Conservation (phyloP, 2,329 filamentous ascomycete species). For the Phialemoniopsis sp. region DNA sequence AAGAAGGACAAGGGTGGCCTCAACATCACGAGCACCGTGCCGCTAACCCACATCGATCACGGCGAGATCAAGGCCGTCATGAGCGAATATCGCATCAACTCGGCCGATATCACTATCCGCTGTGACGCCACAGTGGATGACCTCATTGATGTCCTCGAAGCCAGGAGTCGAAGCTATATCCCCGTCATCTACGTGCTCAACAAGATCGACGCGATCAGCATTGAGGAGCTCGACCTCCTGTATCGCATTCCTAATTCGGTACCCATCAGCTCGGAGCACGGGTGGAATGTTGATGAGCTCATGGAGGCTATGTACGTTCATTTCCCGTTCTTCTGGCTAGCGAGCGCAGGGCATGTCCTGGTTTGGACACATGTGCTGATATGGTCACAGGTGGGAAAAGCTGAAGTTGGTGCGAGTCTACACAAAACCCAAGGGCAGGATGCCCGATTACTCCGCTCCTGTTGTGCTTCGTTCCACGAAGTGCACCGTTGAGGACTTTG, state of each 20-base stretch:
- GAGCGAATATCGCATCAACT: slow-evolving; percentile 94
- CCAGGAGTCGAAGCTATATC: slow-evolving; percentile 92
- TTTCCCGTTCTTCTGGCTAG: slow-evolving; percentile 2
- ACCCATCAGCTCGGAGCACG: slow-evolving; percentile 94
- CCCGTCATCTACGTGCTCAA: slow-evolving; percentile 99
- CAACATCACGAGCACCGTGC: slow-evolving; percentile 91
- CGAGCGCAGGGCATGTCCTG: slow-evolving; percentile 7
- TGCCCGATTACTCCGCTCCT: slow-evolving; percentile 87
- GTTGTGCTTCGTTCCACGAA: slow-evolving; percentile 81
- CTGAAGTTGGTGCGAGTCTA: slow-evolving; percentile 88
- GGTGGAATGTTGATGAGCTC: slow-evolving; percentile 97
- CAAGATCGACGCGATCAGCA: slow-evolving; percentile 98
- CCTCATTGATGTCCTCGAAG: slow-evolving; percentile 91
- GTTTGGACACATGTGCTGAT: slow-evolving; percentile 4
- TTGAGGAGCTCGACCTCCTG: slow-evolving; percentile 92
- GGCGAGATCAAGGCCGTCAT: slow-evolving; percentile 98
- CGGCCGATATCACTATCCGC: slow-evolving; percentile 94
- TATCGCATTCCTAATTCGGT: slow-evolving; percentile 97
- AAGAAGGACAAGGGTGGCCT: slow-evolving; percentile 99
- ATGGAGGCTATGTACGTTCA: slow-evolving; percentile 78
- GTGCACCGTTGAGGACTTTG: slow-evolving; percentile 95
- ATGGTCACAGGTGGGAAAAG: slow-evolving; percentile 72
- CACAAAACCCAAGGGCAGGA: slow-evolving; percentile 94
- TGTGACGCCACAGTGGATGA: slow-evolving; percentile 98
- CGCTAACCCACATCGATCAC: slow-evolving; percentile 85